Evolutionary conservation across 306 rosid species (phyloP).

Genomic region (Rubus parviflorus): DNA sequence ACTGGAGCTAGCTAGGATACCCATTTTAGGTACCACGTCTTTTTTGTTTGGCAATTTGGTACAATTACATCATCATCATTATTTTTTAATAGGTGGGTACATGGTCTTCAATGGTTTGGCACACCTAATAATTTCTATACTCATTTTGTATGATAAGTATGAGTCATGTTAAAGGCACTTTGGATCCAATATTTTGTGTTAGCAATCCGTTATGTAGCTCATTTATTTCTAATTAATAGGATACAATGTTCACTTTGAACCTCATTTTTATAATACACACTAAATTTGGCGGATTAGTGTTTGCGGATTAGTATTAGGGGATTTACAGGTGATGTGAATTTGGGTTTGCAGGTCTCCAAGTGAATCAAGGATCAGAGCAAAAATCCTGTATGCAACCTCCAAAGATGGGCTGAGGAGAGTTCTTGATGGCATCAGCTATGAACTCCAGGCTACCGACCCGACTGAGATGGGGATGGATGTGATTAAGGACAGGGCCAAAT

Average conservation of each 20-base stretch:
- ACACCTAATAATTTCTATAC: not conserved
- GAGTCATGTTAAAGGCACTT: conserved; percentile 1
- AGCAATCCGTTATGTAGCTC: too few species aligned
- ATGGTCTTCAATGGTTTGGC: not conserved
- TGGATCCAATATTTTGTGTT: not conserved
- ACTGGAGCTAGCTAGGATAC: not conserved
- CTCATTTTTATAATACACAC: too few species aligned
- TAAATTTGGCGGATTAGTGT: not conserved
- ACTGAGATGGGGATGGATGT: conserved; percentile 96
- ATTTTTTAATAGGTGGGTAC: not conserved
- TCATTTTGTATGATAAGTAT: not conserved
- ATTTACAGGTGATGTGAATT: not conserved
- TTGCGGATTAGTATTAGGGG: not conserved
- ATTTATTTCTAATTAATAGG: too few species aligned
- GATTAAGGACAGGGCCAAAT: conserved; percentile 61
- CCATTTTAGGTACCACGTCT: not conserved
- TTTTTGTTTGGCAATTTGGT: not conserved
- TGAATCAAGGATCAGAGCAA: conserved; percentile 92
- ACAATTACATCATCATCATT: not conserved
- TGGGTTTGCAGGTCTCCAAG: conserved; percentile 73
- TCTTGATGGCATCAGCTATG: conserved; percentile 86
- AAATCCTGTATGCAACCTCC: conserved; percentile 92
- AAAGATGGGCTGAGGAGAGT: conserved; percentile 94
- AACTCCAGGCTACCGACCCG: conserved; percentile 93
- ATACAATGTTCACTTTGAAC: too few species aligned